A percentile compares a stretch with the other conserved stretches of the same genome.
Evolutionary conservation across 768 basidiomycete genomes (phyloP).

Genomic region (Suillus subaureus): DNA sequence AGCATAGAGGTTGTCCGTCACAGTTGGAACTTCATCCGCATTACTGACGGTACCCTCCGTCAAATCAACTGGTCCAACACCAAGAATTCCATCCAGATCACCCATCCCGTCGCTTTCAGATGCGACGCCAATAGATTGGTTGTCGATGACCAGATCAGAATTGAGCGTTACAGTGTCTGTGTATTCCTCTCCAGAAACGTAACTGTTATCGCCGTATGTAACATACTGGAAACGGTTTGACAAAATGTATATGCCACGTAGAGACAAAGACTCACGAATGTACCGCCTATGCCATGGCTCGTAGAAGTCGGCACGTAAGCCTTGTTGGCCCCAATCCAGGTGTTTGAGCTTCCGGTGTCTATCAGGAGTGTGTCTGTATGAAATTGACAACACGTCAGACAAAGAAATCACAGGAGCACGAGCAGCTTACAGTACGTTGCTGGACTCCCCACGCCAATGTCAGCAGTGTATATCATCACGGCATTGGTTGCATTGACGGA

Average conservation of each 20-base stretch:
- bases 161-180: conserved; percentile 17
- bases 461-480: too few species aligned
- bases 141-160: conserved; percentile 16
- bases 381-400: too few species aligned
- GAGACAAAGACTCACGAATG: conserved; percentile 3
- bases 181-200: conserved; percentile 18
- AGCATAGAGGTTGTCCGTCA: conserved; percentile 34
- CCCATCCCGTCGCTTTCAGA: background rate
- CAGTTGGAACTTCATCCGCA: conserved; percentile 31
- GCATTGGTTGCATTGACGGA: too few species aligned
- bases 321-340: too few species aligned
- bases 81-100: background rate
- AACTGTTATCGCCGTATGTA: conserved; percentile 13
- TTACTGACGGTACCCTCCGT: conserved; percentile 28
- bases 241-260: background rate
- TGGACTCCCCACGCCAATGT: too few species aligned
- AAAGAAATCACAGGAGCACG: too few species aligned
- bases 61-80: conserved; percentile 36
- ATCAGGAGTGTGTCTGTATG: too few species aligned
- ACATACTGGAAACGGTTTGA: conserved; percentile 7
- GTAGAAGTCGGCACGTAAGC: conserved; percentile 5
- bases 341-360: too few species aligned
- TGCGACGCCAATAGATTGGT: conserved; percentile 39
- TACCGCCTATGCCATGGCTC: conserved; percentile 9
- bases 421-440: too few species aligned